A percentile compares a stretch with the other conserved stretches of the same genome.
phyloP scores from a whole-genome alignment of 2,329 filamentous ascomycete genomes.

The Penicillium sp. region DNA sequence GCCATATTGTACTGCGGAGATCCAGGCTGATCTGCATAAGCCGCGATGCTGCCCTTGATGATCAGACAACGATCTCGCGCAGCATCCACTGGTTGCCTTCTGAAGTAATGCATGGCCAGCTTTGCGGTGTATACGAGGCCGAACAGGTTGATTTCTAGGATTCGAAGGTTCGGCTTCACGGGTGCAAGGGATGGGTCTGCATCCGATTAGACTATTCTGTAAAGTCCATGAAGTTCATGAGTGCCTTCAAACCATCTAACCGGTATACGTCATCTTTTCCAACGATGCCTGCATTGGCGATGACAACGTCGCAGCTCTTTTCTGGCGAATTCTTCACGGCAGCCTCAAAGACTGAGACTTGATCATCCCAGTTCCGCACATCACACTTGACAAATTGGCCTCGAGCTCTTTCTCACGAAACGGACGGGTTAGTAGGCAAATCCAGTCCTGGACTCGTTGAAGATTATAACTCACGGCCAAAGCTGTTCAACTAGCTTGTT shows the following conservation, averaged over 20 bases:
- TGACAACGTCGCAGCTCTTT: conserved; percentile 47
- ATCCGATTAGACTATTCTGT: too few relatives aligned
- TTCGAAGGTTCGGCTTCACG: conserved; percentile 43
- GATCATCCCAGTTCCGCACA: conserved; percentile 33
- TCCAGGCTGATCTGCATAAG: conserved; percentile 46
- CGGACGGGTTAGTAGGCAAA: not conserved
- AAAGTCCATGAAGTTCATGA: too few relatives aligned
- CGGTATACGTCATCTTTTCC: conserved; percentile 40
- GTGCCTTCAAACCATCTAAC: conserved; percentile 31
- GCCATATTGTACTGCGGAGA: conserved; percentile 41
- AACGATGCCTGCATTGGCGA: conserved; percentile 50
- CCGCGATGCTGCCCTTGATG: conserved; percentile 50
- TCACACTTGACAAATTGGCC: not conserved
- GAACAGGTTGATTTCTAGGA: conserved; percentile 43
- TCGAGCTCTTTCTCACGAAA: too few relatives aligned
- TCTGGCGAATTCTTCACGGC: conserved; percentile 38
- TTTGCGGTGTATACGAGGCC: conserved; percentile 50
- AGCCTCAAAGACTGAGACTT: conserved; percentile 43
- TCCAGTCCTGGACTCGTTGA: not conserved
- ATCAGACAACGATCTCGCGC: conserved; percentile 50
- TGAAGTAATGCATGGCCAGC: conserved; percentile 49
- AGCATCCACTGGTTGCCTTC: conserved; percentile 36
- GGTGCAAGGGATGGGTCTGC: conserved; percentile 16
- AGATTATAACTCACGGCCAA: not conserved
- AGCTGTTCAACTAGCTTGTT: not conserved